Conservation (phyloP, 805 yeast species). For the Ogataea neopini region DNA sequence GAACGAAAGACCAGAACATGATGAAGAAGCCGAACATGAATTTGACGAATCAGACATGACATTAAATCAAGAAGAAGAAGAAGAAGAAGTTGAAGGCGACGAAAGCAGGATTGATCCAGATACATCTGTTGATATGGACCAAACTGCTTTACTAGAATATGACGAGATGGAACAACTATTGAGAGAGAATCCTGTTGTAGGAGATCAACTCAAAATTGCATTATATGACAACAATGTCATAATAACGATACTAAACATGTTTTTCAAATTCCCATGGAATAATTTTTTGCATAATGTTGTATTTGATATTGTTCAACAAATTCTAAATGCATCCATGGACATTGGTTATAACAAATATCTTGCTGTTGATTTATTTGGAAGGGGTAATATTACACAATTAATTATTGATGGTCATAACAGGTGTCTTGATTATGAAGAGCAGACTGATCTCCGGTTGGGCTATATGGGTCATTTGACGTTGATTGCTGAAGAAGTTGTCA, state of each 20-base stretch:
- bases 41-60: slow-evolving; percentile 30
- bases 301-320: slow-evolving; percentile 93
- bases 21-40: slow-evolving; percentile 20
- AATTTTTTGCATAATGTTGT: slow-evolving; percentile 96
- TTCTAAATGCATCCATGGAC: slow-evolving; percentile 79
- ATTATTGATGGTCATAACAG: slow-evolving; percentile 60
- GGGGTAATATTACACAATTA: slow-evolving; percentile 56
- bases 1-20: slow-evolving; percentile 7
- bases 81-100: slow-evolving; percentile 16
- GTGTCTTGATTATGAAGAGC: slow-evolving; percentile 61
- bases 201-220: slow-evolving; percentile 84
- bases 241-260: slow-evolving; percentile 59
- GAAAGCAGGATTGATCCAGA: slow-evolving; percentile 37
- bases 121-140: slow-evolving; percentile 21
- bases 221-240: slow-evolving; percentile 74
- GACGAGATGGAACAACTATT: slow-evolving; percentile 35
- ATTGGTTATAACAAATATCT: slow-evolving; percentile 81
- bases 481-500: slow-evolving; percentile 94
- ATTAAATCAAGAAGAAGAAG: slow-evolving; percentile 24
- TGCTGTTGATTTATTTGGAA: slow-evolving; percentile 69
- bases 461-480: slow-evolving; percentile 96
- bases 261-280: slow-evolving; percentile 92
- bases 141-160: slow-evolving; percentile 18
- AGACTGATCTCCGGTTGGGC: slow-evolving; percentile 71
- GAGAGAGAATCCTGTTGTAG: slow-evolving; percentile 61